Base-by-base conservation (phyloP, 371 early-diverging fungal genomes). In the Mucor circinelloides region DNA sequence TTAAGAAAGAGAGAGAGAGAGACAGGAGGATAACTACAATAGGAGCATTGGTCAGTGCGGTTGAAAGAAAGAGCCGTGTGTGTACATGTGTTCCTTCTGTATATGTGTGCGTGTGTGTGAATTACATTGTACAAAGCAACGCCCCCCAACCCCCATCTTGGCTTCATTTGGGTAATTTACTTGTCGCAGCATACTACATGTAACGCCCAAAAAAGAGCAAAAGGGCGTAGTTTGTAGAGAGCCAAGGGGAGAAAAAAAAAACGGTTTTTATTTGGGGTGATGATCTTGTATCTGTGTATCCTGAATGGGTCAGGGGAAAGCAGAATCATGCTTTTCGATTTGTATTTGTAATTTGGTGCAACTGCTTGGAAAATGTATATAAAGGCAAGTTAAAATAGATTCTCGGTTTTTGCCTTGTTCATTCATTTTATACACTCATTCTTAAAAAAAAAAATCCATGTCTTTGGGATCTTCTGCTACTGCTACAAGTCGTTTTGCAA, bases 381-480 rank as follows among this genome's bases (percentile, higher is more conserved):
- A 27, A 28, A 54, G 17, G 17, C 28, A 54, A 17, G 28, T 12
- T 25, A 54, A 6, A 54, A 54, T 28, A 13, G 25, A 54, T 28
- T 27, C 28, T 28, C 9, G 46, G 46, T 28, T 52, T 28, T 15
- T 28, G 28, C 13, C 25, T 52, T 23, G 2, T 13, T 10, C 4
- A 19, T 54, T 25, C 25, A 54, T 50, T 25, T 7, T 0, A 50
- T 50, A 23, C 25, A 23, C 5, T 40, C 40, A 36, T 19, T 38
- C 10, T 21, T n/a, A n/a, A n/a, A n/a, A n/a, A n/a, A n/a, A n/a
- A n/a, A n/a, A n/a, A 5, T 6, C 8, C 36, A 64, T 64, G 64
- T 64, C 64, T 44, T 44, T 64, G 42, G 64, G 56, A 12, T 56
- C 57, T 21, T 42, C 64, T 40, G 12, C 40, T 57, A 6, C 56